Evolutionary conservation across 805 yeast genomes (phyloP).

Genomic region (Kockiozyma suomiensis): DNA sequence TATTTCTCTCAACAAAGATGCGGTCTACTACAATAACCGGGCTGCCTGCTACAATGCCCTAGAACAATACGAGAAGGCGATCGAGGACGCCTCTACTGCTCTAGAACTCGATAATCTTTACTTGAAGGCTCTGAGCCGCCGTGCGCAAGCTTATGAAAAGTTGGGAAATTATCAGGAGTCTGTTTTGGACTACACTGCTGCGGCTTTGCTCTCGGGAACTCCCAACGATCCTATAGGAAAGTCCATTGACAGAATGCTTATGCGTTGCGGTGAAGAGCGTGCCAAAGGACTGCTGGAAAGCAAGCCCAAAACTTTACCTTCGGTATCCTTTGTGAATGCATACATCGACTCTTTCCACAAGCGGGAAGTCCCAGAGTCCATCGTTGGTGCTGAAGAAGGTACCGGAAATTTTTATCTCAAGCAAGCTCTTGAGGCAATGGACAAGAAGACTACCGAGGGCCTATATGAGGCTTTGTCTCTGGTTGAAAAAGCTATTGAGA

Average conservation of each 20-base stretch:
- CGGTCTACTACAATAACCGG: conserved; percentile 90
- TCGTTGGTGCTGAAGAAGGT: conserved; percentile 54
- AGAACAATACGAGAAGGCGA: conserved; percentile 76
- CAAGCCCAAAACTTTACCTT: conserved; percentile 64
- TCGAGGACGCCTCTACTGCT: conserved; percentile 86
- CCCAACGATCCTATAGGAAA: conserved; percentile 75
- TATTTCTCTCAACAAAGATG: conserved; percentile 66
- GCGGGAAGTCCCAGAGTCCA: conserved; percentile 54
- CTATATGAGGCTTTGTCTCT: conserved; percentile 64
- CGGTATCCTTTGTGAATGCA: conserved; percentile 79
- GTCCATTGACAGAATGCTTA: conserved; percentile 83
- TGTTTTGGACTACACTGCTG: conserved; percentile 86
- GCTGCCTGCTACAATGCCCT: conserved; percentile 93
- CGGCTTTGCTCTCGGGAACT: conserved; percentile 83
- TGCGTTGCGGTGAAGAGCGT: conserved; percentile 72
- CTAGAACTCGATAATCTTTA: conserved; percentile 85
- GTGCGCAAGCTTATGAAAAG: conserved; percentile 89
- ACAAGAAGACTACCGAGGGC: conserved; percentile 55
- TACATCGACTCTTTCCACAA: conserved; percentile 82
- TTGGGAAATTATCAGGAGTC: conserved; percentile 79
- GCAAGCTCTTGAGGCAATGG: conserved; percentile 35
- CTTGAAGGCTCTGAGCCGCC: conserved; percentile 86
- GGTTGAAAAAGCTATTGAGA: conserved; percentile 42
- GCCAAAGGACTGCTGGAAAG: conserved; percentile 62
- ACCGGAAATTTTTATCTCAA: conserved; percentile 56